phyloP scores from a whole-genome alignment of 2,329 filamentous ascomycete genomes.

The Neofusicoccum parvum region DNA sequence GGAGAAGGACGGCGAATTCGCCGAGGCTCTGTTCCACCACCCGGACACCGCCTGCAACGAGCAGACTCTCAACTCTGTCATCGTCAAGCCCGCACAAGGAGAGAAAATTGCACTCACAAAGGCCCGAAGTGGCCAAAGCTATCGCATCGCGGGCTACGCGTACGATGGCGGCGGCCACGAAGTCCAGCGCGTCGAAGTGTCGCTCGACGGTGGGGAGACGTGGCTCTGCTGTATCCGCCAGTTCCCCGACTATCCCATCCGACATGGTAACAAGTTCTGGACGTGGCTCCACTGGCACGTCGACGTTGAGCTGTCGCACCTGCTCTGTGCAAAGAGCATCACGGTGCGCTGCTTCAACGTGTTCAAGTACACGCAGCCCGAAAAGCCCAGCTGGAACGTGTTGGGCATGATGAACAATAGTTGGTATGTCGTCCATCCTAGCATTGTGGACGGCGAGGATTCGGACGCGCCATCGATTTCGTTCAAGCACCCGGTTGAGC shows the following conservation, averaged over 20 bases:
- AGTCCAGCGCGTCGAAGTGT: slow-evolving; percentile 53
- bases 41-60: slow-evolving; percentile 53
- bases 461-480: slow-evolving; percentile 37
- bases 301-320: slow-evolving; percentile 49
- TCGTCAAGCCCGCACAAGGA: slow-evolving; percentile 50
- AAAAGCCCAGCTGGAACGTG: slow-evolving; percentile 51
- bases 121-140: slow-evolving; percentile 43
- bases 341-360: slow-evolving; percentile 53
- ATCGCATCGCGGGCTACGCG: slow-evolving; percentile 51
- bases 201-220: slow-evolving; percentile 49
- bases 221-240: slow-evolving; percentile 55
- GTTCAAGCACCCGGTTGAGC: slow-evolving; percentile 53
- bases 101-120: slow-evolving; percentile 46
- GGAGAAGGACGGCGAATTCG: slow-evolving; percentile 52
- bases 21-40: slow-evolving; percentile 50
- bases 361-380: slow-evolving; percentile 55
- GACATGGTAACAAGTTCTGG: slow-evolving; percentile 58
- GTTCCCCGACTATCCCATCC: slow-evolving; percentile 52
- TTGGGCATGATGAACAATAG: slow-evolving; percentile 61
- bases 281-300: slow-evolving; percentile 58
- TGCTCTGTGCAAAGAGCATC: slow-evolving; percentile 48
- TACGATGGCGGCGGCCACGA: slow-evolving; percentile 55
- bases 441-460: slow-evolving; percentile 39
- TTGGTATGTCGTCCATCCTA: slow-evolving; percentile 50
- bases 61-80: slow-evolving; percentile 53